These are phyloP conservation scores for Kluyveromyces aestuarii DNA, from an alignment of 805 yeast species.

Conservation along the genomic window DNA sequence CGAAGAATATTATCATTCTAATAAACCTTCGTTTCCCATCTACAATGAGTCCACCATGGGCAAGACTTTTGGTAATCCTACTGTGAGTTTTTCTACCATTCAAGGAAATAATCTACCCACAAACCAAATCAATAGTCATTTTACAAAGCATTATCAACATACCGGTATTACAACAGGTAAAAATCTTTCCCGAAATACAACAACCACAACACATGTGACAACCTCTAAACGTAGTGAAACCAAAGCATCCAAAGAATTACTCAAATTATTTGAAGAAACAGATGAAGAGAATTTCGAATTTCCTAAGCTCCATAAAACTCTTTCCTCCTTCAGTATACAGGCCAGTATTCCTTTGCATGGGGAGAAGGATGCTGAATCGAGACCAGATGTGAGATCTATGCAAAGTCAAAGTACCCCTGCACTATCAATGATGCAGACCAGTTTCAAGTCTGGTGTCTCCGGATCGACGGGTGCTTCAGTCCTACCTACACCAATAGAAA, in stretches of 20 bases:
- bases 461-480: slow-evolving; percentile 28
- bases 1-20: slow-evolving; percentile 22
- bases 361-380: slow-evolving; percentile 8
- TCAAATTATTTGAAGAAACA: slow-evolving; percentile 57
- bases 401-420: slow-evolving; percentile 24
- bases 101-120: slow-evolving; percentile 5
- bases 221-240: slow-evolving; percentile 14
- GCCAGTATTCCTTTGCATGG: neutral
- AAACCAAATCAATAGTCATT: neutral
- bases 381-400: slow-evolving; percentile 11
- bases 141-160: slow-evolving; percentile 9
- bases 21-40: slow-evolving; percentile 14
- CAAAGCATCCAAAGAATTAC: slow-evolving; percentile 59
- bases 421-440: slow-evolving; percentile 22
- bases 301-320: slow-evolving; percentile 10
- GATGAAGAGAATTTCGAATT: slow-evolving; percentile 11
- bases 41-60: slow-evolving; percentile 27
- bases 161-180: slow-evolving; percentile 11
- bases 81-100: slow-evolving; percentile 5
- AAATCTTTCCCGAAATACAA: slow-evolving; percentile 12
- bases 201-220: slow-evolving; percentile 30
- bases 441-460: slow-evolving; percentile 13
- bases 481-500: slow-evolving; percentile 48
- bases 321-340: slow-evolving; percentile 2
- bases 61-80: slow-evolving; percentile 9